Base-by-base conservation (phyloP, 306 rosid genomes). In the Glycyrrhiza uralensis region DNA sequence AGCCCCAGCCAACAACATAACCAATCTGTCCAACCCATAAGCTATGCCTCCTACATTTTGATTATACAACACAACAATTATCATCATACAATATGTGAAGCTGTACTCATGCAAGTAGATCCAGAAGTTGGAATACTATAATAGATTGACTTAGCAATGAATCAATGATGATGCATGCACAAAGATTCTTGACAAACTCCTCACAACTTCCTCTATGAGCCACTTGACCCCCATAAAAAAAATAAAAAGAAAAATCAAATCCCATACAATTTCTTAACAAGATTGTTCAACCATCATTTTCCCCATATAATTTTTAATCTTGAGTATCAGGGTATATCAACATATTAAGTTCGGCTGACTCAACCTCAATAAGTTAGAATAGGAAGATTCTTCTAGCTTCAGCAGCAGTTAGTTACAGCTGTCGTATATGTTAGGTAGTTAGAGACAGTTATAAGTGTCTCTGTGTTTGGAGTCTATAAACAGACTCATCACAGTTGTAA, bases 21-120 rank as follows among this genome's bases (percentile, higher is more conserved):
- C 96, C 82, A 94, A 76, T 79, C 98, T 83, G 79, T 94, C 98
- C 82, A 91, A 78, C 1, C 98, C 98, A 77, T 51, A 91, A 9
- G 98, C 97, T 45, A 94, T 94, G 57, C 98, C 98, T 19, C 97
- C 96, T 94, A 82, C 81, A 80, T 46, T n/a, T 68, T 38, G 14
- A 28, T 46, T n/a, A n/a, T n/a, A n/a, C n/a, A n/a, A 42, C 11
- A 75, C 26, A 36, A 56, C 0, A 45, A 56, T 39, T 24, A 23
- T 44, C 30, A 69, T 28, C 4, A 4, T 32, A 59, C 35, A 14
- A 52, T 72, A 18, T 32, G 42, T 19, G 41, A 17, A 71, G 56
- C 23, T 17, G 15, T 9, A 42, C 11, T 44, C 14, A 14, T 0
- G 26, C 55, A 58, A 18, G 6, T 14, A 20, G 76, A 56, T 24